A percentile compares a stretch with the other conserved stretches of the same genome.
These are phyloP conservation scores for Coemansia sp. DNA, from an alignment of 192 early-diverging fungal genomes.

Conservation along the genomic window DNA sequence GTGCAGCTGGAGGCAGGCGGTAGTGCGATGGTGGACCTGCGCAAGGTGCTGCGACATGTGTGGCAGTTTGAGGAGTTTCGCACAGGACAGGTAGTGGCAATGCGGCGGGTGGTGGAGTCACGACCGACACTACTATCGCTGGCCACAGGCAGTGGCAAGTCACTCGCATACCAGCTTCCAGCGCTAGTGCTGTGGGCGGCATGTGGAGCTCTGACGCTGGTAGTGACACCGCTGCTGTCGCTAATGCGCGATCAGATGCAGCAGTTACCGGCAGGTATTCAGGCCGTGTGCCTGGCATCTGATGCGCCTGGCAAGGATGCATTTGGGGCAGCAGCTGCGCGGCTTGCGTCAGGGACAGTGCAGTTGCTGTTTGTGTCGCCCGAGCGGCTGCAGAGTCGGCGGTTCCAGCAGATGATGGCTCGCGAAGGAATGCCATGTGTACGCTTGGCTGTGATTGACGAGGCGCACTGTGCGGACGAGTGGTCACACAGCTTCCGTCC, in stretches of 20 bases:
- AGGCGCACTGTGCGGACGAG: slow-evolving; percentile 80
- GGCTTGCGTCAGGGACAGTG: slow-evolving; percentile 49
- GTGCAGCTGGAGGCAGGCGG: background rate
- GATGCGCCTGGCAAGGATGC: slow-evolving; percentile 21
- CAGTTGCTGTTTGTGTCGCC: slow-evolving; percentile 77
- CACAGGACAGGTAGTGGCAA: slow-evolving; percentile 53
- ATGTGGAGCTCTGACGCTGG: slow-evolving; percentile 58
- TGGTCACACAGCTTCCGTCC: slow-evolving; percentile 87
- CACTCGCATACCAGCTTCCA: slow-evolving; percentile 76
- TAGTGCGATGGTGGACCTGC: slow-evolving; percentile 37
- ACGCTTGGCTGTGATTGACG: slow-evolving; percentile 70
- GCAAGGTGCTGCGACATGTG: slow-evolving; percentile 42
- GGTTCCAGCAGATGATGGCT: slow-evolving; percentile 58
- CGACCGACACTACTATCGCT: slow-evolving; percentile 56
- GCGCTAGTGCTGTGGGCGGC: slow-evolving; percentile 58
- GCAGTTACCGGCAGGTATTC: slow-evolving; percentile 59
- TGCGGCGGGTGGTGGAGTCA: slow-evolving; percentile 44
- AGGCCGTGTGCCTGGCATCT: slow-evolving; percentile 64
- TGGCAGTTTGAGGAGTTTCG: slow-evolving; percentile 52
- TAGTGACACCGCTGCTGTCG: slow-evolving; percentile 77
- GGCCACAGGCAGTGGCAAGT: slow-evolving; percentile 72
- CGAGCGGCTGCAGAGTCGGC: slow-evolving; percentile 65
- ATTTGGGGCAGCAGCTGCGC: slow-evolving; percentile 21
- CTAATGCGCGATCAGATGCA: slow-evolving; percentile 85
- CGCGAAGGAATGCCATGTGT: slow-evolving; percentile 56